These are phyloP conservation scores for Ustilago sp. DNA, from an alignment of 1,284 basidiomycete species.

Conservation along the genomic window DNA sequence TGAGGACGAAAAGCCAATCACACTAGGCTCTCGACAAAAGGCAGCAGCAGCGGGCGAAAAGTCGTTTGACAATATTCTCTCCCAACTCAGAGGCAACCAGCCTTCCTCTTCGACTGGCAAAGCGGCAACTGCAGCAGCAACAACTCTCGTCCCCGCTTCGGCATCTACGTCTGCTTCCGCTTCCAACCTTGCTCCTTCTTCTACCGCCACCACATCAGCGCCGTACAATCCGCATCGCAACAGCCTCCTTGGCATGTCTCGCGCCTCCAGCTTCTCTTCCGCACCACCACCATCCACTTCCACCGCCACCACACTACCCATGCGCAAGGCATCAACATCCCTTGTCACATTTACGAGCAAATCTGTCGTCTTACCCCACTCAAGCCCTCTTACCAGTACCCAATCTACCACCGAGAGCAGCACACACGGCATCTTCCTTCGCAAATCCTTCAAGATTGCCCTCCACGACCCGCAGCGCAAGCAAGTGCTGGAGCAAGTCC, in stretches of 20 bases:
- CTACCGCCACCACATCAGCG: slow-evolving; percentile 7
- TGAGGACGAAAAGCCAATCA: slow-evolving; percentile 38
- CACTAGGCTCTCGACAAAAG: slow-evolving; percentile 42
- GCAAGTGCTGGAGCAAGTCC: slow-evolving; percentile 29
- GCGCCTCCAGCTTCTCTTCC: slow-evolving; percentile 49
- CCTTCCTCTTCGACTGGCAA: background rate
- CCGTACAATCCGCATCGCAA: slow-evolving; percentile 20
- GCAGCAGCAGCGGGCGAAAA: slow-evolving; percentile 47
- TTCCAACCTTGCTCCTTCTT: slow-evolving; percentile 6
- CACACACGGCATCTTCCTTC: slow-evolving; percentile 18
- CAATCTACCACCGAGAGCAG: background rate
- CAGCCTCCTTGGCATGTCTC: slow-evolving; percentile 47
- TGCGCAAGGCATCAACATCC: slow-evolving; percentile 20
- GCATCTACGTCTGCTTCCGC: slow-evolving; percentile 1
- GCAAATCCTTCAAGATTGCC: slow-evolving; percentile 33
- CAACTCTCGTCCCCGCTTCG: slow-evolving; percentile 4
- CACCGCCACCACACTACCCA: slow-evolving; percentile 8
- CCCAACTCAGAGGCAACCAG: slow-evolving; percentile 32
- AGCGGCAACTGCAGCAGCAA: background rate
- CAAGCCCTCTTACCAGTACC: slow-evolving; percentile 7
- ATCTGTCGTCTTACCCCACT: slow-evolving; percentile 21
- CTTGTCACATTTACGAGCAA: background rate
- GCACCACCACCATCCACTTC: slow-evolving; percentile 18
- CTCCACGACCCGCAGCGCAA: slow-evolving; percentile 32
- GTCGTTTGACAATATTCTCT: slow-evolving; percentile 45